Conservation (phyloP, 768 basidiomycete species). For the Russula foetens region DNA sequence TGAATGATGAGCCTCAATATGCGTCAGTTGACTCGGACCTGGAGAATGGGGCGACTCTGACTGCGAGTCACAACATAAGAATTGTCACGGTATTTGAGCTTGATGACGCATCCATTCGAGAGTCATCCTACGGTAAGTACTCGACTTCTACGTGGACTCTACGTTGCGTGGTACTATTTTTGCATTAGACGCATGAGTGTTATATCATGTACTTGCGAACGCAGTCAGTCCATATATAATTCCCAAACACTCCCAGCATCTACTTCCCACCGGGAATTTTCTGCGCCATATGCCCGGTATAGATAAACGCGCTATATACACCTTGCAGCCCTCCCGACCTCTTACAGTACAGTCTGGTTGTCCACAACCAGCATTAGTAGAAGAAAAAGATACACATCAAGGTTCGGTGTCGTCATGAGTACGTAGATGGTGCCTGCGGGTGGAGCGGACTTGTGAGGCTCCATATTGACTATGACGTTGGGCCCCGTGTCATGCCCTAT, state of each 20-base stretch:
- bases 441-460: not conserved
- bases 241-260: not conserved
- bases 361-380: not conserved
- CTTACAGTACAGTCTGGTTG: conserved; percentile 9
- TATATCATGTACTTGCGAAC: not conserved
- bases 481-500: not conserved
- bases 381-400: not conserved
- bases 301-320: not conserved
- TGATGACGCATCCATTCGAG: too few relatives aligned
- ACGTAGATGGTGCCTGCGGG: not conserved
- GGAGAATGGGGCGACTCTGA: too few relatives aligned
- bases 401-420: not conserved
- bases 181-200: not conserved
- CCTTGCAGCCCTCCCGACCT: not conserved
- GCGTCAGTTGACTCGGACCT: too few relatives aligned
- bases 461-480: not conserved
- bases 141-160: too few relatives aligned
- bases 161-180: too few relatives aligned
- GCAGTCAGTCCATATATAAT: not conserved
- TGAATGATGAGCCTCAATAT: too few relatives aligned
- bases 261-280: not conserved
- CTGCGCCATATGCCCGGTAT: not conserved
- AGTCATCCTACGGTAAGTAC: too few relatives aligned
- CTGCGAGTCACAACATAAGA: too few relatives aligned
- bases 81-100: too few relatives aligned